Conservation (phyloP, 2,329 filamentous ascomycete species). For the Alternaria longipes region DNA sequence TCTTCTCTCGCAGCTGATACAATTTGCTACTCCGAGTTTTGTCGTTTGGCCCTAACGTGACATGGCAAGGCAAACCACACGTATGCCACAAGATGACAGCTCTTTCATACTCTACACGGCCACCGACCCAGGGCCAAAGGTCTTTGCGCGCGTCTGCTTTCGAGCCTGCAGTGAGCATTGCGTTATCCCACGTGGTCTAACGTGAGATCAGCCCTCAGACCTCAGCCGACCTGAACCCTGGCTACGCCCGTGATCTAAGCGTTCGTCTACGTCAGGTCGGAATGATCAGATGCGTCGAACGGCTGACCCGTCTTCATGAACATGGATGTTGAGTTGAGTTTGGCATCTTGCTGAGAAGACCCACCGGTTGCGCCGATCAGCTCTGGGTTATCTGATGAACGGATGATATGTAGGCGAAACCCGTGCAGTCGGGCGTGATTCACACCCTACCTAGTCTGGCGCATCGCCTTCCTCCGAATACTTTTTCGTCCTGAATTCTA, state of each 20-base stretch:
- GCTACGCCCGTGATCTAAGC: neutral
- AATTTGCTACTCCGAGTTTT: too few relatives aligned
- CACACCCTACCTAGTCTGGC: neutral
- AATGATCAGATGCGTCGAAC: neutral
- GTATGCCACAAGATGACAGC: neutral
- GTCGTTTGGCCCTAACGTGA: too few relatives aligned
- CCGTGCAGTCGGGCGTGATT: neutral
- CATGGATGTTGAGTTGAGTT: neutral
- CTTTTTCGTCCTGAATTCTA: neutral
- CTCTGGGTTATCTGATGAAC: neutral
- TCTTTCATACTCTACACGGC: neutral
- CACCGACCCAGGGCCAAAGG: neutral
- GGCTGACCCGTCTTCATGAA: neutral
- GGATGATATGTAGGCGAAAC: neutral
- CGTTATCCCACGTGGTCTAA: conserved; percentile 2
- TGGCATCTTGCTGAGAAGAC: neutral
- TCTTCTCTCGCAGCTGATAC: too few relatives aligned
- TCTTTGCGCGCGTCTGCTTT: neutral
- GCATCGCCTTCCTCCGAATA: neutral
- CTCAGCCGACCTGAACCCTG: neutral
- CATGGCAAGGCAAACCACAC: too few relatives aligned
- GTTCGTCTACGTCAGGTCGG: neutral
- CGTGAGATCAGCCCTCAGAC: conserved; percentile 1
- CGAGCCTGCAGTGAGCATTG: conserved; percentile 2
- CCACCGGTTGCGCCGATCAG: neutral